phyloP scores from a whole-genome alignment of 495 filamentous ascomycete genomes.

The Penicillium ucsense region DNA sequence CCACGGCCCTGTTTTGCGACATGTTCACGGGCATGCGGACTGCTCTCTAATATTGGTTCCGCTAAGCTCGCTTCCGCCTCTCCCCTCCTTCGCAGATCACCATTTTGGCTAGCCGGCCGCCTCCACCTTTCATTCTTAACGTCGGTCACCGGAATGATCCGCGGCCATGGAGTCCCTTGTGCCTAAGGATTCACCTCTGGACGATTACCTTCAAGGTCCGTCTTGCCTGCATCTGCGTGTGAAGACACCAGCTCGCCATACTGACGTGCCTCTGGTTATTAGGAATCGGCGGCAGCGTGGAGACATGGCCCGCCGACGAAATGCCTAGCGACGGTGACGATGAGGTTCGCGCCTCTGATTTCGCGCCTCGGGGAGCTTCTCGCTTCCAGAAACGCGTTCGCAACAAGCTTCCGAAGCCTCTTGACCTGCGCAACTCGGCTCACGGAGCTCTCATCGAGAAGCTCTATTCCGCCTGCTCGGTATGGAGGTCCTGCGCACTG shows the following conservation, averaged over 20 bases:
- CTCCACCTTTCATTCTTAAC: constrained; percentile 10
- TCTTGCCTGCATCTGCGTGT: constrained; percentile 2
- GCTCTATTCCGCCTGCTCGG: constrained; percentile 50
- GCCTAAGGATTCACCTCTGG: constrained; percentile 82
- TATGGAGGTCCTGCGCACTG: constrained; percentile 21
- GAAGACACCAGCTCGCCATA: constrained; percentile 4
- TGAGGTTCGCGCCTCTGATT: constrained; percentile 38
- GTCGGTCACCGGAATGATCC: constrained; percentile 25
- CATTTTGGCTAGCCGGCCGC: constrained; percentile 4
- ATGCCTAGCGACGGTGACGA: constrained; percentile 27
- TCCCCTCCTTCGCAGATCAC: not conserved
- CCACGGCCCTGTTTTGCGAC: constrained; percentile 1
- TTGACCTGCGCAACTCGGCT: constrained; percentile 47
- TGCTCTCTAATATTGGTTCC: constrained; percentile 1
- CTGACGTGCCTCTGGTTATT: constrained; percentile 11
- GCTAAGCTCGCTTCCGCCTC: not conserved
- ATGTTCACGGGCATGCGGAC: constrained; percentile 13
- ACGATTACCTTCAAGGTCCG: constrained; percentile 86
- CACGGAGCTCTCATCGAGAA: constrained; percentile 37
- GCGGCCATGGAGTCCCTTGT: constrained; percentile 80
- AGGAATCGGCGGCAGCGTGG: constrained; percentile 41
- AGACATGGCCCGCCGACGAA: constrained; percentile 36
- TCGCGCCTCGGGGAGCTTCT: constrained; percentile 66
- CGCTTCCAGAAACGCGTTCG: constrained; percentile 58
- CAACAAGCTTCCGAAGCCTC: constrained; percentile 50